Conservation (phyloP, 139 green algal genomes). For the Eudorina sp. region DNA sequence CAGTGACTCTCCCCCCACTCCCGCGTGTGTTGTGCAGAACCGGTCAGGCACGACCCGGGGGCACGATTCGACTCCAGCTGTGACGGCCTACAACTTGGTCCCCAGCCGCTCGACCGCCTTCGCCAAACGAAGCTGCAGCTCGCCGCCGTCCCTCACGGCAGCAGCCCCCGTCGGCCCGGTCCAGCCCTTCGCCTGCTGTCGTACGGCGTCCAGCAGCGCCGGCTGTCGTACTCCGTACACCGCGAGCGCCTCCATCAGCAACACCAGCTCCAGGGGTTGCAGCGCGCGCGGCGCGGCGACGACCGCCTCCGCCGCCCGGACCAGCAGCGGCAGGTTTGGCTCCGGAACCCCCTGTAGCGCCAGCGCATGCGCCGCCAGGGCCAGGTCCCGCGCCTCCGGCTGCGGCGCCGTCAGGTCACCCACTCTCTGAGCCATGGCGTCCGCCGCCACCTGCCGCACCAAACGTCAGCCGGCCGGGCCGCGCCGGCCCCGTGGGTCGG, state of each 20-base stretch:
- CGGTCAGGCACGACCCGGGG: too few relatives aligned
- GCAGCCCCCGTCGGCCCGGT: not conserved
- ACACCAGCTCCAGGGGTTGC: not conserved
- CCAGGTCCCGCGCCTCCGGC: conserved; percentile 9
- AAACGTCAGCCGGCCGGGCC: too few relatives aligned
- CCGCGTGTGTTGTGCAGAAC: too few relatives aligned
- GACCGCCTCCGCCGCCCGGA: not conserved
- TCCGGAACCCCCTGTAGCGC: not conserved
- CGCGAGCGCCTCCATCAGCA: conserved; percentile 21
- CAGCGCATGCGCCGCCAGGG: not conserved
- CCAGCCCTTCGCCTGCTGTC: not conserved
- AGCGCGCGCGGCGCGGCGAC: not conserved
- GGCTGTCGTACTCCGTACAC: not conserved
- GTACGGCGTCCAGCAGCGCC: conserved; percentile 2
- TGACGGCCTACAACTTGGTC: not conserved
- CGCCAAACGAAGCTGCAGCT: not conserved
- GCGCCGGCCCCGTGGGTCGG: too few relatives aligned
- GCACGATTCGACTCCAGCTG: too few relatives aligned
- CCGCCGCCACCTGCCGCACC: not conserved
- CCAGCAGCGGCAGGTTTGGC: not conserved
- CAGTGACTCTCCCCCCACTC: too few relatives aligned
- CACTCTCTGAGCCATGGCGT: not conserved
- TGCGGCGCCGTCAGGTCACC: conserved; percentile 31
- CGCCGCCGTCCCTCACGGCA: not conserved
- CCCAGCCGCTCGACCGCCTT: not conserved